These are phyloP conservation scores for Saccharomycopsis malanga DNA, from an alignment of 805 yeast genomes.

Conservation along the genomic window DNA sequence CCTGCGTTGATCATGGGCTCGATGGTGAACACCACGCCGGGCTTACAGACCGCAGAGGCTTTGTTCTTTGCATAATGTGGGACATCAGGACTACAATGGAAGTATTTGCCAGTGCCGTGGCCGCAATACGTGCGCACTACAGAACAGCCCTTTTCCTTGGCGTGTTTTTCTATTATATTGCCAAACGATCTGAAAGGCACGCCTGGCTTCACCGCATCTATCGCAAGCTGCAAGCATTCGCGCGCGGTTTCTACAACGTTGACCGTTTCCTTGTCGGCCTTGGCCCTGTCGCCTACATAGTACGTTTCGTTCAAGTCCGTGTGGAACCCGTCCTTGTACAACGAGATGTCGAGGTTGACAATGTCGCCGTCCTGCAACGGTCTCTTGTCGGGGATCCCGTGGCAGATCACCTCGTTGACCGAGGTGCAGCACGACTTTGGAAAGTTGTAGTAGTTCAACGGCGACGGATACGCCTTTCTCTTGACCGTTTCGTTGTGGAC, in stretches of 20 bases:
- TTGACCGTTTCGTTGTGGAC: conserved; percentile 85
- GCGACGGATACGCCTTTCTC: conserved; percentile 89
- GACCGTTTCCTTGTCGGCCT: conserved; percentile 70
- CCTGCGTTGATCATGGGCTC: conserved; percentile 97
- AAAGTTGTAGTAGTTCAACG: conserved; percentile 87
- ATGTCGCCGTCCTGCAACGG: conserved; percentile 90
- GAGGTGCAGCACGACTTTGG: conserved; percentile 93
- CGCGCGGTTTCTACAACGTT: conserved; percentile 88
- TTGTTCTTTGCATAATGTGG: conserved; percentile 94
- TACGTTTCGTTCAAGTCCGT: conserved; percentile 95
- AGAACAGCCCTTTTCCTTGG: conserved; percentile 66
- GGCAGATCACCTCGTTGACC: conserved; percentile 92
- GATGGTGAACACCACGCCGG: conserved; percentile 94
- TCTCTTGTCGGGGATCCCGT: conserved; percentile 92
- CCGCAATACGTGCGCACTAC: conserved; percentile 91
- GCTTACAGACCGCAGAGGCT: conserved; percentile 87
- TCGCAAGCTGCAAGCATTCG: conserved; percentile 80
- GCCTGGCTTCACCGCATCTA: conserved; percentile 85
- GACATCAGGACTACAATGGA: conserved; percentile 88
- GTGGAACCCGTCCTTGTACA: conserved; percentile 83
- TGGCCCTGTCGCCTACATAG: conserved; percentile 88
- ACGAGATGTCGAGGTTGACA: conserved; percentile 80
- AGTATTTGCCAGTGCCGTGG: conserved; percentile 80
- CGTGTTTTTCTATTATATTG: conserved; percentile 80
- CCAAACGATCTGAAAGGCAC: conserved; percentile 81